Percentiles rank a stretch among this genome's conserved stretches.
Conservation (phyloP, 768 basidiomycete species). For the Amanita brunnescens region DNA sequence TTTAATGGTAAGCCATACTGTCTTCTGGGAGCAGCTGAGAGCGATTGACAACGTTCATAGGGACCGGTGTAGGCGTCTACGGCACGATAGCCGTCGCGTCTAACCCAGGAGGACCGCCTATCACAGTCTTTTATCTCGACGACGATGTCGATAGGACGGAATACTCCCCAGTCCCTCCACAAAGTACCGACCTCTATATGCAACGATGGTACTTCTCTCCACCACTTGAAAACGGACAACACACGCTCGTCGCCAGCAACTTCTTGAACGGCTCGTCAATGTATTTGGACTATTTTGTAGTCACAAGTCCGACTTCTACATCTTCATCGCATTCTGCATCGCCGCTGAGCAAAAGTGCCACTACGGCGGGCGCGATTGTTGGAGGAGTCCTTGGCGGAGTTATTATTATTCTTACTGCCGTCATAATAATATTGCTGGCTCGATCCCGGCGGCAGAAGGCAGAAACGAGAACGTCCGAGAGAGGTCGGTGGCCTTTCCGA, state of each 20-base stretch:
- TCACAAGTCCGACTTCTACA: not conserved
- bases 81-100: not conserved
- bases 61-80: not conserved
- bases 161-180: not conserved
- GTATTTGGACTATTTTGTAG: not conserved
- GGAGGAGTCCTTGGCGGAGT: not conserved
- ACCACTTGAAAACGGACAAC: not conserved
- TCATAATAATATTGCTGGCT: not conserved
- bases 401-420: not conserved
- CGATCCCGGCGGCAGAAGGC: not conserved
- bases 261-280: not conserved
- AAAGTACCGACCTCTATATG: not conserved
- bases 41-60: not conserved
- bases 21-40: too few species aligned
- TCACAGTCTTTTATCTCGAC: not conserved
- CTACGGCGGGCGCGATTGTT: not conserved
- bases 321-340: not conserved
- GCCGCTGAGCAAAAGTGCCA: not conserved
- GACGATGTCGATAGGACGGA: not conserved
- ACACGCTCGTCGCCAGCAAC: not conserved
- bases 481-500: not conserved
- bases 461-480: not conserved
- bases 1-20: constrained; percentile 4
- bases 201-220: not conserved
- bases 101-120: not conserved